Percentiles rank a stretch among this genome's conserved stretches.
phyloP scores from a whole-genome alignment of 2,329 filamentous ascomycete species.

The Neofusicoccum cordaticola region DNA sequence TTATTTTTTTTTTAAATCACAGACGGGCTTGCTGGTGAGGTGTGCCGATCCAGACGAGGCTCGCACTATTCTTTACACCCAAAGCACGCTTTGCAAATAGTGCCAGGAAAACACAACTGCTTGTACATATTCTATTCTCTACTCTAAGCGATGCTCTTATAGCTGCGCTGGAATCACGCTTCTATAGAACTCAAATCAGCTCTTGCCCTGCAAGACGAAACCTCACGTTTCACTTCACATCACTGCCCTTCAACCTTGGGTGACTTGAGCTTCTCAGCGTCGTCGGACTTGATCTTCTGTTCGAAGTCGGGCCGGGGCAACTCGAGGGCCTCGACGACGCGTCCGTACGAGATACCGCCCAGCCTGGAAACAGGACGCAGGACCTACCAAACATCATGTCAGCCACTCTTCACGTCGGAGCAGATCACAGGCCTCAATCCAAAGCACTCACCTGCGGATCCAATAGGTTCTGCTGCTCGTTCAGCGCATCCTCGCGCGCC shows the following conservation, averaged over 20 bases:
- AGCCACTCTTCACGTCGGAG: background rate
- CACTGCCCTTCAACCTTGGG: conserved; percentile 28
- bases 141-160: background rate
- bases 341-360: conserved; percentile 82
- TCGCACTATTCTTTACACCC: too few relatives aligned
- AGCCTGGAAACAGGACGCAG: conserved; percentile 73
- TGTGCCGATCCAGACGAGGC: too few relatives aligned
- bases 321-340: conserved; percentile 68
- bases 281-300: conserved; percentile 46
- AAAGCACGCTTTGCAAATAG: too few relatives aligned
- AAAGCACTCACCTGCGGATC: conserved; percentile 60
- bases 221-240: background rate
- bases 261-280: conserved; percentile 58
- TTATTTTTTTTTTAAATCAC: too few relatives aligned
- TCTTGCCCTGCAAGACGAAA: background rate
- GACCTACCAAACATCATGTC: conserved; percentile 44
- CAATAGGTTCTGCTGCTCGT: conserved; percentile 70
- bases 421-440: too few relatives aligned
- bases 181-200: background rate
- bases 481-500: conserved; percentile 83
- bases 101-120: background rate
- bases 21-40: too few relatives aligned
- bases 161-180: background rate
- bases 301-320: conserved; percentile 58
- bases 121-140: background rate